Percentiles rank a stretch among this genome's conserved stretches.
phyloP scores from a whole-genome alignment of 306 rosid genomes.

The Neltuma alba region DNA sequence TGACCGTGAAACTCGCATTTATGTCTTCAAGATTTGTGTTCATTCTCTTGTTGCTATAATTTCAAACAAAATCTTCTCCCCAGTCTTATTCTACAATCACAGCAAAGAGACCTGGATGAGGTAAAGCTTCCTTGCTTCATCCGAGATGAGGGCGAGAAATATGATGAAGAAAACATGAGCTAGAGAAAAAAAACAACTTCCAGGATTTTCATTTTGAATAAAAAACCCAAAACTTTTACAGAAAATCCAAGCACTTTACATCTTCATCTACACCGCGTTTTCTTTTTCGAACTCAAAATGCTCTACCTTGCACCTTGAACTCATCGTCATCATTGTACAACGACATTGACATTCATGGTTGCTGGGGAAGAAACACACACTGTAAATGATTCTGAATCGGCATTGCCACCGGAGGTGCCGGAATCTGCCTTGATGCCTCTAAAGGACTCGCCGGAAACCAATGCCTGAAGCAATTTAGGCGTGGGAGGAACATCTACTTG shows the following conservation, averaged over 20 bases:
- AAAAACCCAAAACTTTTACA: conserved; percentile 24
- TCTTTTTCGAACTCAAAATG: conserved; percentile 31
- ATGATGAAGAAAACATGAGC: conserved; percentile 21
- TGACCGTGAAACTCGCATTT: too few relatives aligned
- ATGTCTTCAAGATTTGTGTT: too few relatives aligned
- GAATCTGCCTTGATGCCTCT: conserved; percentile 59
- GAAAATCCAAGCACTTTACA: conserved; percentile 36
- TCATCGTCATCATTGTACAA: conserved; percentile 40
- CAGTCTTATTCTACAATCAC: neutral
- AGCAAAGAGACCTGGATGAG: neutral
- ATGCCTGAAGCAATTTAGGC: conserved; percentile 78
- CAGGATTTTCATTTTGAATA: conserved; percentile 18
- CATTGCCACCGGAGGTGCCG: conserved; percentile 48
- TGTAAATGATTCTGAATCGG: conserved; percentile 55
- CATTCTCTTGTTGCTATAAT: too few relatives aligned
- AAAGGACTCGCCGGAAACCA: conserved; percentile 81
- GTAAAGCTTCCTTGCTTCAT: conserved; percentile 8
- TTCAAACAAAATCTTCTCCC: too few relatives aligned
- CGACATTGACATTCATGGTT: conserved; percentile 43
- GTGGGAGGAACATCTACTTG: conserved; percentile 67
- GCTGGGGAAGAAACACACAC: conserved; percentile 51
- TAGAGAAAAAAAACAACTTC: neutral
- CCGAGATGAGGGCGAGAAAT: conserved; percentile 1
- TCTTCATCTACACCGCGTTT: conserved; percentile 26
- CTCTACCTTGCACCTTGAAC: conserved; percentile 10